These are phyloP conservation scores for Rhodomyrtus psidioides DNA, from an alignment of 441 rosid genomes.

Conservation along the genomic window DNA sequence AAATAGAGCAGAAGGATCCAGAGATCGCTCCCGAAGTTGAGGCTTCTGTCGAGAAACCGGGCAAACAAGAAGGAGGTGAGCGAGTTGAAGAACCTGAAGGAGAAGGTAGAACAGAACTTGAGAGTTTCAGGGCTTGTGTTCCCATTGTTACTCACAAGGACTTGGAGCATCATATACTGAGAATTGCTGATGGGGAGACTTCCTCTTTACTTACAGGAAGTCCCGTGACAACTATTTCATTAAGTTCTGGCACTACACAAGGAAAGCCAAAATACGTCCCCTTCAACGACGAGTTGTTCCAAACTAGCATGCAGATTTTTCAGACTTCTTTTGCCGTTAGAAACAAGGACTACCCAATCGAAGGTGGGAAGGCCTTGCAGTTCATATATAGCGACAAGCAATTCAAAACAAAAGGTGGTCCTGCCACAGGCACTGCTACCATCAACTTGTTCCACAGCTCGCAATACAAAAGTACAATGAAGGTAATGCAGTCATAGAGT, in stretches of 20 bases:
- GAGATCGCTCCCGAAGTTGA: no score
- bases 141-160: no score
- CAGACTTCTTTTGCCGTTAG: conserved; percentile 85
- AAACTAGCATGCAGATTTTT: conserved; percentile 68
- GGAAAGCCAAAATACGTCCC: conserved; percentile 86
- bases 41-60: no score
- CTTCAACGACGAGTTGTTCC: conserved; percentile 74
- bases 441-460: conserved; percentile 69
- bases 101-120: no score
- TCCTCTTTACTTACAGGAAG: no score
- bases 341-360: conserved; percentile 82
- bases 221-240: no score
- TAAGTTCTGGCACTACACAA: conserved; percentile 86
- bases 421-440: conserved; percentile 74
- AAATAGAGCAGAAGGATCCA: no score
- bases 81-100: no score
- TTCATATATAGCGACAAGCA: conserved; percentile 80
- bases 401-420: conserved; percentile 70
- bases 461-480: conserved; percentile 50
- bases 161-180: no score
- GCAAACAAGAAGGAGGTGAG: no score
- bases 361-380: conserved; percentile 62
- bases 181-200: no score
- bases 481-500: conserved; percentile 40
- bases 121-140: no score